These are phyloP conservation scores for Talaromyces sp. DNA, from an alignment of 2,329 filamentous ascomycete species.

Conservation along the genomic window DNA sequence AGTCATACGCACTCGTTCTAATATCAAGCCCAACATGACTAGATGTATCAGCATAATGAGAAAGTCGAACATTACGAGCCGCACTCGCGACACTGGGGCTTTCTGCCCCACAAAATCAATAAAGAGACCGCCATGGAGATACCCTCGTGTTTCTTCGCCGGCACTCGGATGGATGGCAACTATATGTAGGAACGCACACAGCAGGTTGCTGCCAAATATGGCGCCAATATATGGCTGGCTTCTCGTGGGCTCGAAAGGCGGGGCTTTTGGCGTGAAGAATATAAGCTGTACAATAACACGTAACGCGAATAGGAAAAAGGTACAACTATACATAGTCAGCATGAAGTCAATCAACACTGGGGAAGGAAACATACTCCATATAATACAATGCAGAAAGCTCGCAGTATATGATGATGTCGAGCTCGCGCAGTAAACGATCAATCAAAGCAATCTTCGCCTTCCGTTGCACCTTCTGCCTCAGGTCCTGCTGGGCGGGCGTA, in stretches of 20 bases:
- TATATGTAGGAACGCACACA: constrained; percentile 57
- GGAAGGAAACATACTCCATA: constrained; percentile 52
- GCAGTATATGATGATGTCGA: constrained; percentile 60
- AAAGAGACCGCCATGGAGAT: constrained; percentile 60
- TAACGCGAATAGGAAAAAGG: constrained; percentile 54
- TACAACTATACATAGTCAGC: constrained; percentile 47
- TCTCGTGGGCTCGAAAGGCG: constrained; percentile 50
- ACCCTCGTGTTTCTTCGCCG: constrained; percentile 52
- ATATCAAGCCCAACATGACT: constrained; percentile 53
- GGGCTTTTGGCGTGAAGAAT: constrained; percentile 58
- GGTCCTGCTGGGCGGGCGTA: constrained; percentile 21
- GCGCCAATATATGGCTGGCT: constrained; percentile 53
- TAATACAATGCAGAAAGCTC: constrained; percentile 61
- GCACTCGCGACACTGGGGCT: constrained; percentile 53
- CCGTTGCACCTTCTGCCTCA: constrained; percentile 34
- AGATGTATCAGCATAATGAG: constrained; percentile 56
- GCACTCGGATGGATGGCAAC: constrained; percentile 52
- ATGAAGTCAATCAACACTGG: neutral
- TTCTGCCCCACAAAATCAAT: constrained; percentile 65
- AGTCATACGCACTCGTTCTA: constrained; percentile 51
- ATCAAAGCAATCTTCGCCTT: constrained; percentile 48
- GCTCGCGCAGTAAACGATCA: constrained; percentile 54
- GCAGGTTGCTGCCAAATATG: constrained; percentile 53
- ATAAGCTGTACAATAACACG: constrained; percentile 56
- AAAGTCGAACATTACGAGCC: constrained; percentile 53